These are phyloP conservation scores for Flaveria floridana DNA, from an alignment of 140 eudicot species.

Conservation along the genomic window DNA sequence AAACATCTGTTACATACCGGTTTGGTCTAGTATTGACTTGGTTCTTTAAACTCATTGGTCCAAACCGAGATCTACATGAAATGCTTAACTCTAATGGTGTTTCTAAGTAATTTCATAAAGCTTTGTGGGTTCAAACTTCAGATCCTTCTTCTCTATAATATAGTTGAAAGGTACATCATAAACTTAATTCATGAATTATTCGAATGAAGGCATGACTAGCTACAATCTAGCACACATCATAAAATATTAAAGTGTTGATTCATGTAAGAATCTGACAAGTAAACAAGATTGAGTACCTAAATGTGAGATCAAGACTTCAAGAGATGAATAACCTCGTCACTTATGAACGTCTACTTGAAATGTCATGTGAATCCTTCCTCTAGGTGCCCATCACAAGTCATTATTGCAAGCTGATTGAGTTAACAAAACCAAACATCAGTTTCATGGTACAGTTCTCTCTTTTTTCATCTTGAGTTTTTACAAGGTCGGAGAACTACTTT, in stretches of 20 bases:
- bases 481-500: background rate
- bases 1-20: background rate
- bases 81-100: background rate
- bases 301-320: background rate
- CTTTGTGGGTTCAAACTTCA: background rate
- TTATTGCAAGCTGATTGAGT: slow-evolving; percentile 79
- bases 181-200: background rate
- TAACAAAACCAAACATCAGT: slow-evolving; percentile 38
- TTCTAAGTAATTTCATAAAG: background rate
- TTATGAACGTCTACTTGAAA: slow-evolving; percentile 11
- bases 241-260: background rate
- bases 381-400: slow-evolving; percentile 56
- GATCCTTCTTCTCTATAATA: background rate
- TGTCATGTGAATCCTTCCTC: slow-evolving; percentile 38
- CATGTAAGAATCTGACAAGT: background rate
- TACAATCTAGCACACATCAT: background rate
- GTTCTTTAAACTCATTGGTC: too few relatives aligned
- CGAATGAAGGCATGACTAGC: background rate
- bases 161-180: too few relatives aligned
- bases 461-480: slow-evolving; percentile 7
- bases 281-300: background rate
- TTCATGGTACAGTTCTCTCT: background rate
- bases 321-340: background rate
- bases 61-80: background rate
- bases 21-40: background rate